phyloP scores from a whole-genome alignment of 1,139 yeast species.

The Yamadazyma kanchanaburiensis region DNA sequence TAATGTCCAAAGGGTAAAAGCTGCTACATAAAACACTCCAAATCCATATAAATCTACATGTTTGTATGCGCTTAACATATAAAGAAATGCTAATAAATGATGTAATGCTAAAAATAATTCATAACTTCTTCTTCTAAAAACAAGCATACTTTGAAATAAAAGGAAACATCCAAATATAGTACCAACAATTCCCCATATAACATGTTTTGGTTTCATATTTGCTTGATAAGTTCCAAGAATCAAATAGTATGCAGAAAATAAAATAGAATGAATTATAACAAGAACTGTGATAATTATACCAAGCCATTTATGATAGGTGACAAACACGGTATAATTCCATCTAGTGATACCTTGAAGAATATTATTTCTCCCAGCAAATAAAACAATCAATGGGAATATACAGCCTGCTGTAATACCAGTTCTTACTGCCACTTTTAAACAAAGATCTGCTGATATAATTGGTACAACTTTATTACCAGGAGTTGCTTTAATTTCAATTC shows the following conservation, averaged over 20 bases:
- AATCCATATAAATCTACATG: slow-evolving; percentile 28
- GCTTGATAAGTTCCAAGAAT: slow-evolving; percentile 19
- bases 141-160: slow-evolving; percentile 23
- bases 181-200: slow-evolving; percentile 21
- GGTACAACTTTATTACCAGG: slow-evolving; percentile 19
- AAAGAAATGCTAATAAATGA: slow-evolving; percentile 26
- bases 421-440: slow-evolving; percentile 42
- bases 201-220: slow-evolving; percentile 30
- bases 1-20: slow-evolving; percentile 23
- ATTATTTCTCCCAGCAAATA: slow-evolving; percentile 57
- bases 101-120: slow-evolving; percentile 59
- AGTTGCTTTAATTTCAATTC: slow-evolving; percentile 18
- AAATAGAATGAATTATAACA: slow-evolving; percentile 32
- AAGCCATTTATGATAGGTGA: slow-evolving; percentile 51
- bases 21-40: slow-evolving; percentile 10
- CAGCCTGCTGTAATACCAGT: slow-evolving; percentile 51
- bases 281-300: slow-evolving; percentile 39
- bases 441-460: slow-evolving; percentile 14
- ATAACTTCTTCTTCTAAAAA: slow-evolving; percentile 49
- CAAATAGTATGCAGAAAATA: slow-evolving; percentile 18
- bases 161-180: slow-evolving; percentile 18
- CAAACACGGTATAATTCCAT: slow-evolving; percentile 51
- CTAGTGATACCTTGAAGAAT: slow-evolving; percentile 48
- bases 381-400: slow-evolving; percentile 42
- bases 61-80: slow-evolving; percentile 33